These are phyloP conservation scores for Dioscorea alata DNA, from an alignment of 106 monocot species.

Conservation along the genomic window DNA sequence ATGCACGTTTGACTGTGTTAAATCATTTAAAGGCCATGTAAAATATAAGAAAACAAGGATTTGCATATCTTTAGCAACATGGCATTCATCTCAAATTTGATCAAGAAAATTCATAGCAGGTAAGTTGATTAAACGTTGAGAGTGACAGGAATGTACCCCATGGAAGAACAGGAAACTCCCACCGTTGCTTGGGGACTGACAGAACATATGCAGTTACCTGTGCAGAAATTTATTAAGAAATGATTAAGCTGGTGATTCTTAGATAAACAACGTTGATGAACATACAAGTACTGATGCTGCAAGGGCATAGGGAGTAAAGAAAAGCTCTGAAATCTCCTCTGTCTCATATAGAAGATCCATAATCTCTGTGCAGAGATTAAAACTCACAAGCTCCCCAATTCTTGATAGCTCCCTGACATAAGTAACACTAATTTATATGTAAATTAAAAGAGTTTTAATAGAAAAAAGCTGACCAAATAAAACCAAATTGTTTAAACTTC, in stretches of 20 bases:
- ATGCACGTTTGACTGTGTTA: no score
- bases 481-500: no score
- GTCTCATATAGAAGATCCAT: constrained; percentile 91
- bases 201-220: constrained; percentile 73
- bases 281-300: constrained; percentile 63
- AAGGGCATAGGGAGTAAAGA: constrained; percentile 31
- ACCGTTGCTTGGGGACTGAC: constrained; percentile 58
- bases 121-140: no score
- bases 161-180: constrained; percentile 86
- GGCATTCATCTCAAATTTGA: no score
- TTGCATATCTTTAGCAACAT: no score
- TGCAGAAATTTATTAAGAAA: constrained; percentile 3
- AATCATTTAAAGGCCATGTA: no score
- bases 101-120: no score
- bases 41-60: no score
- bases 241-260: not conserved
- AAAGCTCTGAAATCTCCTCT: constrained; percentile 39
- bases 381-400: constrained; percentile 48
- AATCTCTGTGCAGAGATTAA: constrained; percentile 79
- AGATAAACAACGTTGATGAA: not conserved
- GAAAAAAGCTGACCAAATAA: not conserved
- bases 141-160: constrained; percentile 48
- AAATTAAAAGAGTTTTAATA: not conserved
- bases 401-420: constrained; percentile 62
- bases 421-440: not conserved